phyloP scores from a whole-genome alignment of 1,284 basidiomycete species.

The Jaminaea rosea region DNA sequence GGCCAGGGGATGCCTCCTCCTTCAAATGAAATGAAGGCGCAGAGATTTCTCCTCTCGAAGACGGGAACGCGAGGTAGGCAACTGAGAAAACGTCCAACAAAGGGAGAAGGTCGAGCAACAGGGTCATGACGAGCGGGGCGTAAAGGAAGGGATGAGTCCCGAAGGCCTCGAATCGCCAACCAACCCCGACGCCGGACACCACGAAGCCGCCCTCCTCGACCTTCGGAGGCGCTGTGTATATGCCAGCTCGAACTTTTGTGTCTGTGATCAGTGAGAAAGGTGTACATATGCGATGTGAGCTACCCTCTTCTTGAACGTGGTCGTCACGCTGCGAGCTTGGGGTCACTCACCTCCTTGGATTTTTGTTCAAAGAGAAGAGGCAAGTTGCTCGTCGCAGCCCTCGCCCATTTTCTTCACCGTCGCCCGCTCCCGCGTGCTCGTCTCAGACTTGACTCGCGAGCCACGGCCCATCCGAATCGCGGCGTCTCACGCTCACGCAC shows the following conservation, averaged over 20 bases:
- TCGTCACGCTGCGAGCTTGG: background rate
- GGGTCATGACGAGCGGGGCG: background rate
- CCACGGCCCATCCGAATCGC: background rate
- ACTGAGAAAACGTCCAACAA: conserved; percentile 21
- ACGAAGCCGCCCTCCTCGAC: background rate
- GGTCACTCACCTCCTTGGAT: conserved; percentile 26
- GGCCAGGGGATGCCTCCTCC: background rate
- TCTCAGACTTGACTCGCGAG: background rate
- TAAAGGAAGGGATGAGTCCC: background rate
- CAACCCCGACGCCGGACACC: too few relatives aligned
- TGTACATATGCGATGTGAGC: background rate
- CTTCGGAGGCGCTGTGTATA: background rate
- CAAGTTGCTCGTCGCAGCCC: conserved; percentile 4
- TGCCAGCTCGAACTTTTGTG: conserved; percentile 27
- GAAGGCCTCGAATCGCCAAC: background rate
- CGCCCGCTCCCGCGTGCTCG: background rate
- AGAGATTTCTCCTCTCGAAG: conserved; percentile 16
- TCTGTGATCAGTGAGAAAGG: conserved; percentile 9
- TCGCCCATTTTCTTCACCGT: background rate
- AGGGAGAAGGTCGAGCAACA: background rate
- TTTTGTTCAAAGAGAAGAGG: conserved; percentile 27
- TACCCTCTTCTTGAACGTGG: background rate
- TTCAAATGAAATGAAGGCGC: background rate
- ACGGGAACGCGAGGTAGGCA: conserved; percentile 37
- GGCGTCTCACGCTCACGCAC: background rate